Base-by-base conservation (phyloP, 192 early-diverging fungal species). In the Umbelopsis isabellina region DNA sequence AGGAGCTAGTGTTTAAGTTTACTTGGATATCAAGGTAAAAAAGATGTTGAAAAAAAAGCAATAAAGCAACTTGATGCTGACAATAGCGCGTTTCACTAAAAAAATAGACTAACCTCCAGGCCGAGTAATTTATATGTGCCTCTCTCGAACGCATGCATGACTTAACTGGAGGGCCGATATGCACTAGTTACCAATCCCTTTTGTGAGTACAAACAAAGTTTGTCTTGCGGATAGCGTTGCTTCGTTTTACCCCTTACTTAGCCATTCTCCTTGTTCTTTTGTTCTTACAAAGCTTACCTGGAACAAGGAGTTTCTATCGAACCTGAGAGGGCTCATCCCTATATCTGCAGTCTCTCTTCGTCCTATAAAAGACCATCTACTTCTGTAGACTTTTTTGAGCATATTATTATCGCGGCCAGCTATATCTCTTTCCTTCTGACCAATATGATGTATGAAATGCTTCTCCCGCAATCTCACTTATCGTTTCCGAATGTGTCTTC, bases 181-280 rank as follows among this genome's bases (percentile, higher is more conserved):
- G 51, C 51, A 25, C 25, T 2, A 25, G 51, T 23, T 8, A 21
- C 51, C 51, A 52, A 18, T 61, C 55, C 55, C 55, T 61, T 61
- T 11, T 12, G 30, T 61, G 33, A 61, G 27, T 18, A 61, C 30
- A 61, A 61, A 61, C 55, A 61, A 61, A 61, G 12, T 16, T 25
- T 35, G 9, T 61, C 55, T 18, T 61, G 55, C 33, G 55, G 48
- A 49, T 61, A 61, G 55, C 55, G 21, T 35, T 30, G 7, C 55
- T 61, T 61, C 33, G 55, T 30, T 25, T 33, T 61, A 61, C 55
- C 55, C 55, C 55, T 61, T 25, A 61, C 55, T 61, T 61, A 61
- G 55, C 55, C 55, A 61, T 61, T 61, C 55, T 25, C 55, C 55
- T 61, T 10, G 25, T 25, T 61, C 55, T 61, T 35, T 25, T 61